Evolutionary conservation across 2,329 filamentous ascomycete species (phyloP).

Genomic region (Coniella vitis): DNA sequence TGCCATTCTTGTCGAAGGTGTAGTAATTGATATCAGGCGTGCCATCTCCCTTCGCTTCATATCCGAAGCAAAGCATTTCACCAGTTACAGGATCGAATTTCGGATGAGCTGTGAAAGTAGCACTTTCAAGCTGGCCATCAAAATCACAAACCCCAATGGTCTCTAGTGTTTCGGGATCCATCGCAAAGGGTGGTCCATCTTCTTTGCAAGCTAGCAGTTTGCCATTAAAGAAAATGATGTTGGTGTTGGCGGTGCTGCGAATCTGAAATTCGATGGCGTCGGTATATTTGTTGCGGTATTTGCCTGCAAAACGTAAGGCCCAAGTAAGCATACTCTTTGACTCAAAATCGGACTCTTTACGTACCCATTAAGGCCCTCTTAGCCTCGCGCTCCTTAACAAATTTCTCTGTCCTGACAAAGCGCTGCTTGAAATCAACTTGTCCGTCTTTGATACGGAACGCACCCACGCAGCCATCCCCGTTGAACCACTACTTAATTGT

Average conservation of each 20-base stretch:
- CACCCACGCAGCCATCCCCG: constrained; percentile 6
- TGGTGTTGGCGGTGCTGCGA: constrained; percentile 51
- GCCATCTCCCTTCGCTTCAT: constrained; percentile 37
- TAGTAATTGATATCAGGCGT: constrained; percentile 31
- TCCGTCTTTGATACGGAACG: constrained; percentile 10
- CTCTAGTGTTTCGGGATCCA: constrained; percentile 42
- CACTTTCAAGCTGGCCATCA: constrained; percentile 38
- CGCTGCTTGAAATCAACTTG: constrained; percentile 12
- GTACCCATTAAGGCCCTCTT: constrained; percentile 1
- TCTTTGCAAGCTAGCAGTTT: constrained; percentile 50
- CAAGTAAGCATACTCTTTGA: no score
- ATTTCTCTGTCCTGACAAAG: constrained; percentile 9
- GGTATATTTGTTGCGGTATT: constrained; percentile 51
- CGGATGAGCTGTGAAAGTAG: constrained; percentile 45
- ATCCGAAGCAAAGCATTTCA: constrained; percentile 46
- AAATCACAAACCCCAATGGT: constrained; percentile 44
- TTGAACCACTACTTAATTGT: constrained; percentile 5
- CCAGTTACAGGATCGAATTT: constrained; percentile 44
- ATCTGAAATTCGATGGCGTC: constrained; percentile 42
- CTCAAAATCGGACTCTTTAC: no score
- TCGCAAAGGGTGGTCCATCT: constrained; percentile 41
- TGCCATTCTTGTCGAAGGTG: not conserved
- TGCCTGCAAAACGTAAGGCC: no score
- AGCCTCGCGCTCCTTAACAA: constrained; percentile 3
- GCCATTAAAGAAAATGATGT: constrained; percentile 49